Evolutionary conservation across 2,329 filamentous ascomycete species (phyloP).

Genomic region (Graphiopsis chlorocephala): DNA sequence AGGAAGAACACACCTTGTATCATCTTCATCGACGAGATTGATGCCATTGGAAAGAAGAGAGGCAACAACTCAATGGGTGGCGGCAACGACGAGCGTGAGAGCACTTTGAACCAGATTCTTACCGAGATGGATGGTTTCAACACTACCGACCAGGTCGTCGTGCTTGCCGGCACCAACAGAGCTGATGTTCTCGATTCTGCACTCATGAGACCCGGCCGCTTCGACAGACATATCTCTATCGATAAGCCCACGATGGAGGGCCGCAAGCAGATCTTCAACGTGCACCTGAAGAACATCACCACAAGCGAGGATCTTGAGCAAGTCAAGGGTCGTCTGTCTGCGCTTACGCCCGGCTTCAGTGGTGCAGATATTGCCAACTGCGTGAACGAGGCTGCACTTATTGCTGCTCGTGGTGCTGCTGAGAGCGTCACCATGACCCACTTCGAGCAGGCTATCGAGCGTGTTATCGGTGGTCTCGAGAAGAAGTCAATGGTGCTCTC

Average conservation of each 20-base stretch:
- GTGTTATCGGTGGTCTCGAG: constrained; percentile 92
- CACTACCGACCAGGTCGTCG: constrained; percentile 91
- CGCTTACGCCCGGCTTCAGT: constrained; percentile 92
- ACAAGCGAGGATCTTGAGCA: constrained; percentile 87
- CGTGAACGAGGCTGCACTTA: constrained; percentile 93
- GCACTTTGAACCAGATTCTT: constrained; percentile 94
- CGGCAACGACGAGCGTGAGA: constrained; percentile 95
- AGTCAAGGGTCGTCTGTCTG: constrained; percentile 81
- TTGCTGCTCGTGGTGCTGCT: constrained; percentile 82
- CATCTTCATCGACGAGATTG: constrained; percentile 99
- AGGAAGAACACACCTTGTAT: constrained; percentile 97
- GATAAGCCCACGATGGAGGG: constrained; percentile 96
- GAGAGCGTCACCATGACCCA: constrained; percentile 80
- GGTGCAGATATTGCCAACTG: constrained; percentile 98
- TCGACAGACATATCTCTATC: constrained; percentile 94
- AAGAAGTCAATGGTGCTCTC: constrained; percentile 94
- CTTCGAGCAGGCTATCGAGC: constrained; percentile 97
- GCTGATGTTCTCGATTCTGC: constrained; percentile 93
- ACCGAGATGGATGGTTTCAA: constrained; percentile 99
- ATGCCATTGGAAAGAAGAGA: constrained; percentile 91
- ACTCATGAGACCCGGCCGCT: constrained; percentile 92
- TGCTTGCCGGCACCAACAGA: constrained; percentile 93
- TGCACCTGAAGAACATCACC: constrained; percentile 91
- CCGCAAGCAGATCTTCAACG: constrained; percentile 90
- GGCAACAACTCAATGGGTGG: constrained; percentile 79